These are phyloP conservation scores for Debaryomyces subglobosus DNA, from an alignment of 1,139 yeast species.

Conservation along the genomic window DNA sequence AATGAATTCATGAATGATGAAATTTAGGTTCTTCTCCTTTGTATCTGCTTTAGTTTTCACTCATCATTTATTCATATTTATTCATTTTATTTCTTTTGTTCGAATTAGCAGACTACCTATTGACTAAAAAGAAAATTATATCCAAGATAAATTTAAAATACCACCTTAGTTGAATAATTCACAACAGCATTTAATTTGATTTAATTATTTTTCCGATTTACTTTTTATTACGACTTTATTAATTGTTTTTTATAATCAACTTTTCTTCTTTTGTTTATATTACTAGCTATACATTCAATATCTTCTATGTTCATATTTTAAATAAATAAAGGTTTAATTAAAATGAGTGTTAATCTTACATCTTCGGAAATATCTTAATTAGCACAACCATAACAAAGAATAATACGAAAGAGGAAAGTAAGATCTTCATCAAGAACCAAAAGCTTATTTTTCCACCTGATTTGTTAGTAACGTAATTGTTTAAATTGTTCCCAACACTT, in stretches of 20 bases:
- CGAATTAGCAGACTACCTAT: neutral
- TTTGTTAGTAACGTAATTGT: conserved; percentile 38
- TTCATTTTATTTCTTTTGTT: conserved; percentile 6
- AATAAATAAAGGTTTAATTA: conserved; percentile 8
- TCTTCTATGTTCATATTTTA: conserved; percentile 6
- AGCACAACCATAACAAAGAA: conserved; percentile 34
- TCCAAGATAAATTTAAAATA: neutral
- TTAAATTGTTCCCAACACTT: conserved; percentile 42
- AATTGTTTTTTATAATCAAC: conserved; percentile 3
- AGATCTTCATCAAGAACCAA: conserved; percentile 37
- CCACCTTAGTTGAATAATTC: conserved; percentile 2
- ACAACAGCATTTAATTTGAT: conserved; percentile 3
- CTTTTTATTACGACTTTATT: neutral
- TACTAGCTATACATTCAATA: conserved; percentile 5
- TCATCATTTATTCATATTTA: conserved; percentile 1
- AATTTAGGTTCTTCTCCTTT: conserved; percentile 7
- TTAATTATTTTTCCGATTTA: neutral
- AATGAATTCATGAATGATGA: conserved; percentile 29
- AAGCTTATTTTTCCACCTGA: conserved; percentile 42
- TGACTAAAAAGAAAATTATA: neutral
- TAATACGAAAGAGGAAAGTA: conserved; percentile 24
- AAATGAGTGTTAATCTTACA: conserved; percentile 16
- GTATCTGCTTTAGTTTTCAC: conserved; percentile 1
- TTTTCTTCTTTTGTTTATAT: conserved; percentile 10
- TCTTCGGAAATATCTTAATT: conserved; percentile 31